Evolutionary conservation across 2,329 filamentous ascomycete species (phyloP).

Genomic region (Colletotrichum sp.): DNA sequence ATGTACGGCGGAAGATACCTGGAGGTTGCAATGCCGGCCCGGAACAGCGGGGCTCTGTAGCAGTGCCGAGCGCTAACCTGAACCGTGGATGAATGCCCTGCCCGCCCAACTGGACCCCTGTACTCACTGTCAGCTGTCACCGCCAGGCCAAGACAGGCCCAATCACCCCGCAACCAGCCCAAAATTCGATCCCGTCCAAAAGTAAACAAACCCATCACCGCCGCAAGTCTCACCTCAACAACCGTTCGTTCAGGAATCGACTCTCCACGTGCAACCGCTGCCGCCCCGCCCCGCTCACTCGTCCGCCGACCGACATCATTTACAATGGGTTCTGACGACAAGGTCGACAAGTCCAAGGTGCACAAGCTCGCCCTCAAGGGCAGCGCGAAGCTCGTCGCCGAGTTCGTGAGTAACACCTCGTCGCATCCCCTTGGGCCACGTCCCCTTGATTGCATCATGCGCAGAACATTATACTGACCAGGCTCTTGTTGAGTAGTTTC

Average conservation of each 20-base stretch:
- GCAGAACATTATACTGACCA: conserved; percentile 21
- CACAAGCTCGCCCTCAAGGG: conserved; percentile 94
- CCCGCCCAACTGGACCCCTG: neutral
- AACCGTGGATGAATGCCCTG: neutral
- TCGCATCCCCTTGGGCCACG: neutral
- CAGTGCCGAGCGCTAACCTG: neutral
- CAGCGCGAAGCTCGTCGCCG: conserved; percentile 84
- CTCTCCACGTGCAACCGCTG: neutral
- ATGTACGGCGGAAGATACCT: neutral
- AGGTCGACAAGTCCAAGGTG: conserved; percentile 78
- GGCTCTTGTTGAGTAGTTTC: conserved; percentile 63
- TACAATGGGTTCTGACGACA: conserved; percentile 13
- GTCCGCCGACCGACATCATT: neutral
- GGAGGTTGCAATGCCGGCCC: neutral
- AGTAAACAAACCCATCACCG: conserved; percentile 8
- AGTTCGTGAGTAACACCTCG: conserved; percentile 74
- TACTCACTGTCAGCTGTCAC: neutral
- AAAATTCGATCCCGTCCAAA: neutral
- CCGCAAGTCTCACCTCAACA: neutral
- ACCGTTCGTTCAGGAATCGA: neutral
- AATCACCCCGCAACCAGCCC: conserved; percentile 17
- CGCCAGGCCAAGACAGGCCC: neutral
- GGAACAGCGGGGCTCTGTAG: neutral
- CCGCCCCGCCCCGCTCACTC: neutral
- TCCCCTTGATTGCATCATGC: neutral